Evolutionary conservation across 202 grass and related monocot species (phyloP).

Genomic region (Thinopyrum obtusiflorum): DNA sequence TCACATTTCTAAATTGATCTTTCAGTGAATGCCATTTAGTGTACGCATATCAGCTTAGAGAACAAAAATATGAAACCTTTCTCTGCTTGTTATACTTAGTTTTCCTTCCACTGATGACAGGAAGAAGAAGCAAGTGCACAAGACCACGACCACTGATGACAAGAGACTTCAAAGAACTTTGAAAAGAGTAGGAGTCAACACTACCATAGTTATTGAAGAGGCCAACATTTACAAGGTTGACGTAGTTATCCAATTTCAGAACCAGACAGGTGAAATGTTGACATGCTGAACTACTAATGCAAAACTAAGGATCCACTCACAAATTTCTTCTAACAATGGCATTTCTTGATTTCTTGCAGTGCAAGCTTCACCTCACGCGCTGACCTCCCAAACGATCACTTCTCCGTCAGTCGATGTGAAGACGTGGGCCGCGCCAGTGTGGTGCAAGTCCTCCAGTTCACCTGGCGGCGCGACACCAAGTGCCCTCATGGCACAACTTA

Average conservation of each 20-base stretch:
- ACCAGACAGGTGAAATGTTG: constrained; percentile 58
- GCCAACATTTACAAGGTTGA: constrained; percentile 94
- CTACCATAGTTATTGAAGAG: constrained; percentile 82
- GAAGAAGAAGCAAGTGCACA: constrained; percentile 97
- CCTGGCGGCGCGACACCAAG: too few relatives aligned
- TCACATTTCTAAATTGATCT: background rate
- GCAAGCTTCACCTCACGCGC: constrained; percentile 34
- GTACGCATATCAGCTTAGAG: background rate
- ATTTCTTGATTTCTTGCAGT: constrained; percentile 43
- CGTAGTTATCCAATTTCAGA: constrained; percentile 82
- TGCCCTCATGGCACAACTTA: too few relatives aligned
- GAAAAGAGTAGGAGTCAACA: constrained; percentile 83
- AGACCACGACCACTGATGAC: constrained; percentile 87
- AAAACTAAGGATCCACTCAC: background rate
- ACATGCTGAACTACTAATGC: background rate
- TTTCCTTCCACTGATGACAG: constrained; percentile 31
- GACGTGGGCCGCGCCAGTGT: too few relatives aligned
- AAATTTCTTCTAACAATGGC: background rate
- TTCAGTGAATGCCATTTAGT: background rate
- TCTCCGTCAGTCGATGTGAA: too few relatives aligned
- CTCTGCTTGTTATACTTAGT: constrained; percentile 4
- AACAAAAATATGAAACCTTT: background rate
- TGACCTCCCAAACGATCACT: too few relatives aligned
- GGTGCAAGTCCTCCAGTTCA: too few relatives aligned
- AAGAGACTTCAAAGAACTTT: constrained; percentile 90